A percentile compares a stretch with the other conserved stretches of the same genome.
phyloP scores from a whole-genome alignment of 768 basidiomycete species.

The Russula earlei region DNA sequence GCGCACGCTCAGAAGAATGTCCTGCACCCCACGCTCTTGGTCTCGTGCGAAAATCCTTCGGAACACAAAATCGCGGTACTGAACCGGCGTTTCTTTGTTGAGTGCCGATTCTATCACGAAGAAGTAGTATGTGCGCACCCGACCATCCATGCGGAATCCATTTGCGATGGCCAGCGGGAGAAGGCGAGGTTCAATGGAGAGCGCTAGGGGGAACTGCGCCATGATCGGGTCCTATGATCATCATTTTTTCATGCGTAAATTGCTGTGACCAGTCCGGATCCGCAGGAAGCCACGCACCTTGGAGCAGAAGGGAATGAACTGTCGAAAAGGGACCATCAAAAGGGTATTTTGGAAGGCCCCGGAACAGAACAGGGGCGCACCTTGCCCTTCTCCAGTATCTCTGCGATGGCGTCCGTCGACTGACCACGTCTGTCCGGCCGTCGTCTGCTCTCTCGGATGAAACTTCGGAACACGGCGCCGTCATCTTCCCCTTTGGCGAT shows the following conservation, averaged over 20 bases:
- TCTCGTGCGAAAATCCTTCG: slow-evolving; percentile 75
- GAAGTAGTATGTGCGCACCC: slow-evolving; percentile 34
- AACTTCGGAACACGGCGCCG: slow-evolving; percentile 50
- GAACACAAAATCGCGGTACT: slow-evolving; percentile 84
- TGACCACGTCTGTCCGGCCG: slow-evolving; percentile 49
- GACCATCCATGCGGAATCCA: slow-evolving; percentile 71
- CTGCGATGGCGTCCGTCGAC: slow-evolving; percentile 54
- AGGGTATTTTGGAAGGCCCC: slow-evolving; percentile 5
- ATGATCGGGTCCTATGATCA: slow-evolving; percentile 59
- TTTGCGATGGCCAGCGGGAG: slow-evolving; percentile 63
- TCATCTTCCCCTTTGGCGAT: slow-evolving; percentile 69
- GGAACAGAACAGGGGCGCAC: slow-evolving; percentile 39
- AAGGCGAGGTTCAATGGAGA: slow-evolving; percentile 68
- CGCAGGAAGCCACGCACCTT: slow-evolving; percentile 36
- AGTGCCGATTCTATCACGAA: not conserved
- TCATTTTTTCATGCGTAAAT: not conserved
- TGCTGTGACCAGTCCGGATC: not conserved
- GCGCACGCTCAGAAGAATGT: slow-evolving; percentile 60
- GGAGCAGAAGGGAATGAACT: slow-evolving; percentile 74
- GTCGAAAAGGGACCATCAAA: not conserved
- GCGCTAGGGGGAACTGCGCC: slow-evolving; percentile 64
- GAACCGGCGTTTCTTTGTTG: not conserved
- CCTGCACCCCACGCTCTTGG: slow-evolving; percentile 45
- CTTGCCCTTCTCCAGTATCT: slow-evolving; percentile 61
- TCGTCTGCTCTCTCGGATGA: slow-evolving; percentile 61